Evolutionary conservation across 2,329 filamentous ascomycete species (phyloP), one percentile per base, ranked within the genome.

Genomic region (Cercospora berteroae): DNA sequence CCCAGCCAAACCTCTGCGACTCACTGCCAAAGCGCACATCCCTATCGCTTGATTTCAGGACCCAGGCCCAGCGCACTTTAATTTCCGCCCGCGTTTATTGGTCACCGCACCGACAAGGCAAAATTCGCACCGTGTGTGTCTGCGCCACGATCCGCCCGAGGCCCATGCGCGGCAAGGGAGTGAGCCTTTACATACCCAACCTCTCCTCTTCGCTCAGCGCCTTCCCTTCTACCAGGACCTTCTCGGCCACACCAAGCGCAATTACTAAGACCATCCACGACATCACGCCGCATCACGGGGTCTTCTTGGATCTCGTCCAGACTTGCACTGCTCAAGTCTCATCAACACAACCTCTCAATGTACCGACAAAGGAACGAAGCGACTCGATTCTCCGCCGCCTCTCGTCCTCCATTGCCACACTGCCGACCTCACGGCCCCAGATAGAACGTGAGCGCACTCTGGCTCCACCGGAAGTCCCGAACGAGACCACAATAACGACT

Each of bases 351-450:
- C 66, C 58, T 63, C 69, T 73, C 71, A 75, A 77, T 76, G 75
- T 75, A 73, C 73, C 60, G 63, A 74, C 69, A 63, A 68, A 67
- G 67, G 70, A 69, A 68, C 64, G 67, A 64, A 63, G 65, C 64
- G 62, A 71, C 69, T 67, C 67, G 70, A 69, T 67, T 58, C 44
- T 69, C 67, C 68, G 73, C 73, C 68, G 74, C 71, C 71, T 74
- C 74, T 66, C 72, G 71, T 64, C 74, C 74, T 67, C 75, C 70
- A 42, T 67, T 73, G 66, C 72, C 71, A 69, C 73, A 70, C 64
- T 72, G 71, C 73, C 69, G 73, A 72, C 72, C 71, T 48, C 69
- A 73, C 70, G 42, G 74, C 66, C 74, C 71, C 18, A 65, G 68
- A 69, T 77, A 74, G 67, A 66, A 44, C 31, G 20, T 29, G 52